Percentiles rank a stretch among this genome's conserved stretches.
phyloP scores from a whole-genome alignment of 2,329 filamentous ascomycete genomes.

The Didymella pomorum region DNA sequence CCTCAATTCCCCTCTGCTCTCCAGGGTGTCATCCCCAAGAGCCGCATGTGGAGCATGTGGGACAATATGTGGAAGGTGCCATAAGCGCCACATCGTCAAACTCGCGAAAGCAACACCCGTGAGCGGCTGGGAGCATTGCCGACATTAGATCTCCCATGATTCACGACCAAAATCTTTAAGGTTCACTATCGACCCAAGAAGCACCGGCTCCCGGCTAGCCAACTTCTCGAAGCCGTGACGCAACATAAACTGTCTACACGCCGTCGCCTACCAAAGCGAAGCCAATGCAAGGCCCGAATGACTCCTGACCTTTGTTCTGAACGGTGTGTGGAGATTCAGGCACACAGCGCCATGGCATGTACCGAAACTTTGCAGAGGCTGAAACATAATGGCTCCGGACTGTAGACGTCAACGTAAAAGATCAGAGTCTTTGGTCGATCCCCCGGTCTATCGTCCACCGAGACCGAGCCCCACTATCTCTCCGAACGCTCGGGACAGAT shows the following conservation, averaged over 20 bases:
- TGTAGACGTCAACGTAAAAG: neutral
- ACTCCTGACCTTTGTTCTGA: constrained; percentile 5
- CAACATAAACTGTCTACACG: neutral
- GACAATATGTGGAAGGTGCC: constrained; percentile 4
- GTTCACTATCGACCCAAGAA: constrained; percentile 5
- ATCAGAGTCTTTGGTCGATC: constrained; percentile 13
- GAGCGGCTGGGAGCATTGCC: neutral
- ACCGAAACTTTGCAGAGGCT: neutral
- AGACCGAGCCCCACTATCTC: neutral
- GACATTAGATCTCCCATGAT: constrained; percentile 1
- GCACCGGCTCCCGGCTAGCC: neutral
- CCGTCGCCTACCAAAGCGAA: neutral
- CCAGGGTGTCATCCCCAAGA: neutral
- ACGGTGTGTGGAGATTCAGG: constrained; percentile 5
- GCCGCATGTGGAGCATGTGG: constrained; percentile 17
- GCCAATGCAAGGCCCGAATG: constrained; percentile 13
- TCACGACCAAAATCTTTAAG: neutral
- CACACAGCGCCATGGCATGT: constrained; percentile 1
- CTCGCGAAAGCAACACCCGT: neutral
- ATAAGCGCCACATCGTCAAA: constrained; percentile 17
- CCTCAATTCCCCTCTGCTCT: neutral
- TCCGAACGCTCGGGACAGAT: neutral
- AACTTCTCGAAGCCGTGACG: neutral
- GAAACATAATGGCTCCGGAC: neutral
- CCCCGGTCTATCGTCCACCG: constrained; percentile 4